Evolutionary conservation across 2,329 filamentous ascomycete genomes (phyloP), one percentile per base, ranked within the genome.

Genomic region (Alternaria gansuensis): DNA sequence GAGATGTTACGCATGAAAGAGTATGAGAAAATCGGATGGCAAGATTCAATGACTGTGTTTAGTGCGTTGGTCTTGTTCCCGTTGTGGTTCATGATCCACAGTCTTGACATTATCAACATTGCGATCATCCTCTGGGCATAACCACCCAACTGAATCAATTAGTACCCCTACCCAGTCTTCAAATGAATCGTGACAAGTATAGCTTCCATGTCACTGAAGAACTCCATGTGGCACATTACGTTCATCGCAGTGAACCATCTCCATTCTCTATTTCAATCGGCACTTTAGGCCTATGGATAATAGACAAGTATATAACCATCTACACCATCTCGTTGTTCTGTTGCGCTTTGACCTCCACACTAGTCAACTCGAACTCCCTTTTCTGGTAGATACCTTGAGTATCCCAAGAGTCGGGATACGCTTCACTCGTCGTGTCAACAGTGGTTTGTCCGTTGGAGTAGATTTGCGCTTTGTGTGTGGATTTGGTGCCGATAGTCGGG

Each of bases 311-410:
- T 48, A 36, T 34, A 33, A n/a, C 31, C 5, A 36, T 34, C 46
- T 52, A 58, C 23, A 58, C 50, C 28, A 58, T 54, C 8, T 58
- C 40, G 6, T 37, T 40, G 8, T 45, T 55, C 29, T 58, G 58
- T 5, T 59, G 52, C 9, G 46, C 29, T 28, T 56, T 59, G 23
- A 57, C 53, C 44, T 70, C 66, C 49, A 71, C 57, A 2, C 56
- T 66, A 8, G 66, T 70, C 43, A 71, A 34, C 43, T 71, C 68
- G 34, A 71, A 71, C 17, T 71, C 68, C 17, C 56, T 63, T 26
- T 67, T 70, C n/a, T 65, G 65, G 41, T 64, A 70, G 41, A 71
- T 71, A 17, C 68, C 68, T 39, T 68, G 67, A 26, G 57, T 66
- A 23, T 70, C 68, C 68, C 68, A 71, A 3, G 67, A 69, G 28